phyloP scores from a whole-genome alignment of 2,329 filamentous ascomycete species.

The Xylariaceae sp. region DNA sequence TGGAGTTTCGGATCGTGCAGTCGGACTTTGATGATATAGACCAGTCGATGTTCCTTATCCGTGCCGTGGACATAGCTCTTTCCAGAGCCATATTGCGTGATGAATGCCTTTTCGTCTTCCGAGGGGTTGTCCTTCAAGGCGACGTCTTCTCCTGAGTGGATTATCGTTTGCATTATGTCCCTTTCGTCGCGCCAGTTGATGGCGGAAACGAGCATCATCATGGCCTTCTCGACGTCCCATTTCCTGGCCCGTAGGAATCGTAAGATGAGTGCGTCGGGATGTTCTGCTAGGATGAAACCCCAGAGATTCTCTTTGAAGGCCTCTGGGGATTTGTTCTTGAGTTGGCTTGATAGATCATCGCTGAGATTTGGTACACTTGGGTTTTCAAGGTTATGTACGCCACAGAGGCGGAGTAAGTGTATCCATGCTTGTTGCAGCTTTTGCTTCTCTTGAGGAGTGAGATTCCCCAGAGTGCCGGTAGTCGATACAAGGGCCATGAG shows the following conservation, averaged over 20 bases:
- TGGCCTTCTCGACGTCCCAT: slow-evolving; percentile 12
- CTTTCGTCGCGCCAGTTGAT: slow-evolving; percentile 13
- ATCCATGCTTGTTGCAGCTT: slow-evolving; percentile 16
- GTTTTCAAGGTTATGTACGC: not conserved
- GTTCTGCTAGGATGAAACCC: slow-evolving; percentile 10
- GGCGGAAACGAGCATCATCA: slow-evolving; percentile 16
- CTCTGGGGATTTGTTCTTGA: not conserved
- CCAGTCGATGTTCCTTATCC: slow-evolving; percentile 7
- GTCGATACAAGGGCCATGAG: slow-evolving; percentile 1
- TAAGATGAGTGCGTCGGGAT: slow-evolving; percentile 14
- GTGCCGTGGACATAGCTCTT: slow-evolving; percentile 14
- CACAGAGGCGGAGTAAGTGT: slow-evolving; percentile 17
- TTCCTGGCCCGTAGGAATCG: slow-evolving; percentile 20
- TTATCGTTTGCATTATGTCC: slow-evolving; percentile 5
- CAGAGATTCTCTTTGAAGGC: slow-evolving; percentile 12
- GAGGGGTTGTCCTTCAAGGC: slow-evolving; percentile 3
- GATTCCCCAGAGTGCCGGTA: slow-evolving; percentile 5
- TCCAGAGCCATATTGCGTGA: slow-evolving; percentile 17
- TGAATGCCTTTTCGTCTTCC: slow-evolving; percentile 11
- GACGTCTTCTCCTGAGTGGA: slow-evolving; percentile 9
- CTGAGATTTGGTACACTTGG: slow-evolving; percentile 1
- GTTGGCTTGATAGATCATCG: not conserved
- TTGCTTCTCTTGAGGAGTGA: slow-evolving; percentile 10
- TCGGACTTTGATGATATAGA: slow-evolving; percentile 12
- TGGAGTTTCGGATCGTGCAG: slow-evolving; percentile 14